Conservation (phyloP, 805 yeast genomes). For the Spathaspora girioi region DNA sequence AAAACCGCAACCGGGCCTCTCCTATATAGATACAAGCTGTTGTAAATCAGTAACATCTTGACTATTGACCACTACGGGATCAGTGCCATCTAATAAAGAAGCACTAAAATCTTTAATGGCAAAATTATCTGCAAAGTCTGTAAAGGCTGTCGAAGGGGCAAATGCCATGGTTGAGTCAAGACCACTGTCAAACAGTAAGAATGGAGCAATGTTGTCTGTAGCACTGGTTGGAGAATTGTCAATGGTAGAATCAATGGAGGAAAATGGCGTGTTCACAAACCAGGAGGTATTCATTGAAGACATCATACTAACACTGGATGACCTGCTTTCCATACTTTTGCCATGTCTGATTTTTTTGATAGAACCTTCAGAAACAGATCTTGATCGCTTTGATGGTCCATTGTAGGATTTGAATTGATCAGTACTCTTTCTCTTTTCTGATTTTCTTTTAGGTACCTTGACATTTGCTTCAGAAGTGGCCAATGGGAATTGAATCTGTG, state of each 20-base stretch:
- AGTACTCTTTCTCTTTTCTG: constrained; percentile 9
- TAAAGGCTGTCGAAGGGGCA: neutral
- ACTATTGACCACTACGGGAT: constrained; percentile 19
- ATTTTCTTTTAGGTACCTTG: neutral
- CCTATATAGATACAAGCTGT: constrained; percentile 1
- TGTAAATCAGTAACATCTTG: constrained; percentile 27
- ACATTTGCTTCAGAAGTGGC: constrained; percentile 16
- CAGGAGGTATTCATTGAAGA: neutral
- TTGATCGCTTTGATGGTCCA: constrained; percentile 18
- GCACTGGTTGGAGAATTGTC: neutral
- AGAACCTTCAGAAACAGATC: constrained; percentile 19
- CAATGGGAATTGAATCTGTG: constrained; percentile 6
- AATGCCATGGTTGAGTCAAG: neutral
- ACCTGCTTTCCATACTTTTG: neutral
- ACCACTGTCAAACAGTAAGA: neutral
- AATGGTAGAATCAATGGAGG: neutral
- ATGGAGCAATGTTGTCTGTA: neutral
- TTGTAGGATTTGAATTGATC: constrained; percentile 15
- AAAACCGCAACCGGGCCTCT: neutral
- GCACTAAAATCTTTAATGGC: constrained; percentile 9
- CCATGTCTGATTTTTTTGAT: neutral
- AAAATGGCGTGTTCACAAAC: neutral
- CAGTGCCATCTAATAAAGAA: constrained; percentile 9
- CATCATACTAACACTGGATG: neutral
- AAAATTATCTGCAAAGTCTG: neutral